Base-by-base conservation (phyloP, 495 filamentous ascomycete genomes). In the Aspergillus biplanus region DNA sequence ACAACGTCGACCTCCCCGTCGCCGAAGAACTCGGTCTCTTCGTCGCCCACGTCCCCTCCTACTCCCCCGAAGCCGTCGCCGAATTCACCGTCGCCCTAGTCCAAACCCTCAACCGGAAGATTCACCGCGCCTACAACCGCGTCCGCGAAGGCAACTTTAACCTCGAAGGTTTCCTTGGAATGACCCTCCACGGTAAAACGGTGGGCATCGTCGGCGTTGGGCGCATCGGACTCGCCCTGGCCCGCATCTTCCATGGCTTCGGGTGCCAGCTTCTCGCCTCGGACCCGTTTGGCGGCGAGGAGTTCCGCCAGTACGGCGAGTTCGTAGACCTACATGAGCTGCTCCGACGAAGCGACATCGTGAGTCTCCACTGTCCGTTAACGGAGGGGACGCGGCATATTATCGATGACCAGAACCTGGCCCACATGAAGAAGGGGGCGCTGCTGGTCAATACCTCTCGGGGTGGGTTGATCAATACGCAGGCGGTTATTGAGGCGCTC, bases 141-240 rank as follows among this genome's bases (percentile, higher is more conserved):
- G 88, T 89, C 18, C 85, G 88, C 34, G 89, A 91, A 72, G 86
- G 86, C 16, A 90, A 91, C 67, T 91, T 90, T 73, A 83, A 78
- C 52, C 83, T 91, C 33, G 84, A 88, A 64, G 80, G 88, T 1
- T 76, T 91, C 12, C 77, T 89, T 11, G 88, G 88, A 3, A 74
- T 73, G 33, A 90, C 85, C 0, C 71, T 91, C 7, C 67, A 80
- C 62, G 85, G 86, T 13, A 86, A 88, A 71, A 88, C 86, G 6
- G 86, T 75, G 7, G 68, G 73, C 54, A 74, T 77, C 55, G 68
- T 76, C 15, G 73, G 73, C 4, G 66, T 76, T 7, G 77, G 77
- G 0, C 65, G 75, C 0, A 79, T 79, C 50, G 77, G 77, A 6
- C 55, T 77, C 1, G 70, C 75, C 3, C 57, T 77, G n/a, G 72